Base-by-base conservation (phyloP, 805 yeast genomes). In the Saturnispora bothae region DNA sequence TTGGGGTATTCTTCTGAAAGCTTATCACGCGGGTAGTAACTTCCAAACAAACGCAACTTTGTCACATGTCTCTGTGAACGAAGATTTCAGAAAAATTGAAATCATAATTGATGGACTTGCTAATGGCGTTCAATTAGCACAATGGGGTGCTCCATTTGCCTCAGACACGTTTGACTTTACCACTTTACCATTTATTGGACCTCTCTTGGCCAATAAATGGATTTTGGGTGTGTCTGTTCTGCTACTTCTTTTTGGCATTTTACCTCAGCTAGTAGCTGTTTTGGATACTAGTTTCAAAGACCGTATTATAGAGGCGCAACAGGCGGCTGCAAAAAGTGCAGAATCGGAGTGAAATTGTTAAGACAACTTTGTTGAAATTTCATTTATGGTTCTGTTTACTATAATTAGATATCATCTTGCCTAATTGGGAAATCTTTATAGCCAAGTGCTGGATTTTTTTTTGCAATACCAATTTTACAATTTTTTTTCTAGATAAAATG, bases 201-300 rank as follows among this genome's bases (percentile, higher is more conserved):
- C 21, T 12, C 15, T 36, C 12, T n/a, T 29, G 13, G 22, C 21
- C 12, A 30, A 36, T 14, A 36, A 17, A 23, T 28, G 32, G 32
- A 9, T 36, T 3, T 12, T 22, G 29, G 3, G 28, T 7, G 28
- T 25, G 12, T 15, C 15, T 9, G 28, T 16, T n/a, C 14, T 19
- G 16, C 13, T 23, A 7, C 12, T 36, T 19, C 7, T 26, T 5
- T 13, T 36, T 5, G 22, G 22, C n/a, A 5, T 31, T 22, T 26
- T 36, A 9, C 39, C 39, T 5, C 27, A 30, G 12, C 17, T 36
- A 5, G n/a, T 36, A 23, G 26, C 34, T n/a, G n/a, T 36, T 23
- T 8, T 36, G n/a, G 39, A 36, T 12, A 33, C 39, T 7, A 23
- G 34, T 9, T 36, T 36, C 6, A 36, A 36, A 14, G 39, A 36